Evolutionary conservation across 2,329 filamentous ascomycete species (phyloP), one percentile per base, ranked within the genome.

Genomic region (Xylariaceae sp.): DNA sequence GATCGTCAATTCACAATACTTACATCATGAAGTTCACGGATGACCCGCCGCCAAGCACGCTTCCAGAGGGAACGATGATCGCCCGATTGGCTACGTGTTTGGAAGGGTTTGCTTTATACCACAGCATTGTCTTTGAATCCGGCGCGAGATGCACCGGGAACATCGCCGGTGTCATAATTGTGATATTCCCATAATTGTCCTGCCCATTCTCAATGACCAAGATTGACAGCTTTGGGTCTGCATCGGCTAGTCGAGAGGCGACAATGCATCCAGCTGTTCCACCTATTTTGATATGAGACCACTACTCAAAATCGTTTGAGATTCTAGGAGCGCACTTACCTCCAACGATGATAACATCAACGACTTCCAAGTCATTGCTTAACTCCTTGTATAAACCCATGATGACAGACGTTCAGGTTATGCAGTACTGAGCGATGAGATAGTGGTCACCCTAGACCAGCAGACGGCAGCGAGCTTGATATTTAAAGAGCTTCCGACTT

Each of bases 31-130:
- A 78, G 60, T 81, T 81, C 44, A 80, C 78, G 2, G 77, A 77
- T 0, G 75, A 77, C 7, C 82, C 82, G 15, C 83, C 83, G 18
- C 83, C 83, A 0, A 86, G 73, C 0, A 77, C 76, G 17, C 80
- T 79, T 4, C 74, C 76, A 3, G 66, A 64, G 0, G 74, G 74
- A 1, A 78, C 72, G 13, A 77, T 71, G 1, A 70, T 73, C 57
- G 76, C 74, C n/a, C 80, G 72, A 11, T 75, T 74, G 51, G 74
- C 77, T 2, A 84, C 74, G 18, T 79, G 67, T 30, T 66, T 56
- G 8, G 67, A 67, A 48, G 65, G 66, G 13, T 48, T 61, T 2
- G 66, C 57, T 62, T 80, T 74, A 68, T 83, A 83, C 68, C 84
- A 83, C 23, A 80, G 55, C n/a, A 59, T 66, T 56, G 61, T 67